phyloP scores from a whole-genome alignment of 2,329 filamentous ascomycete species.

The Scolecobasidium constrictum region DNA sequence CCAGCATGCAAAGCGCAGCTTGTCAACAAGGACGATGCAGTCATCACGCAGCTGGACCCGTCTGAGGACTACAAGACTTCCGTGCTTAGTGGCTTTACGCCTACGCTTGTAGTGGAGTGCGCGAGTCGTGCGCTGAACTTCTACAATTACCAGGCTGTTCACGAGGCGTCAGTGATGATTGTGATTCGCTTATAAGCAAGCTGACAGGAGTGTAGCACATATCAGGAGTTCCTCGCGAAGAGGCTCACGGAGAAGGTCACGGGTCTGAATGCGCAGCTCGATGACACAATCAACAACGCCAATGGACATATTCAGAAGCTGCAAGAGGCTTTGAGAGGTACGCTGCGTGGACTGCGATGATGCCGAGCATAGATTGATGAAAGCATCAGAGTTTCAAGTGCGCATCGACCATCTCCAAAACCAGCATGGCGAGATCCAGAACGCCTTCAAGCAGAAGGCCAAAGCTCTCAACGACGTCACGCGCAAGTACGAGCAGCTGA shows the following conservation, averaged over 20 bases:
- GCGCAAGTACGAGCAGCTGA: conserved; percentile 45
- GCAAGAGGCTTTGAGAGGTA: conserved; percentile 54
- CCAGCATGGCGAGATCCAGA: conserved; percentile 62
- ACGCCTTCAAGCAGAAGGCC: conserved; percentile 58
- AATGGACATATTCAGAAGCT: conserved; percentile 60
- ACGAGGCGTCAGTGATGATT: conserved; percentile 56
- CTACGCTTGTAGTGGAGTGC: conserved; percentile 76
- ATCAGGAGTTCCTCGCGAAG: conserved; percentile 65
- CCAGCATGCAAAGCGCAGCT: conserved; percentile 66
- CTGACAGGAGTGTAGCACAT: conserved; percentile 42
- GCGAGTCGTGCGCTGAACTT: conserved; percentile 69
- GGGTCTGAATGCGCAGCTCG: conserved; percentile 52
- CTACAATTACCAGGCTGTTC: conserved; percentile 76
- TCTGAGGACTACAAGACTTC: conserved; percentile 86
- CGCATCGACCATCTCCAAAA: conserved; percentile 36
- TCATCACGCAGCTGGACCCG: conserved; percentile 60
- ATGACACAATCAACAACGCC: conserved; percentile 64
- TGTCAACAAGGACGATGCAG: conserved; percentile 62
- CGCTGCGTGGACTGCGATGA: conserved; percentile 14
- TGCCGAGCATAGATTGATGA: neutral
- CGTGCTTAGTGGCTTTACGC: conserved; percentile 71
- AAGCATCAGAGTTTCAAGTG: conserved; percentile 1
- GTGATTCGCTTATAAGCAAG: neutral
- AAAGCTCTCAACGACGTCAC: conserved; percentile 59
- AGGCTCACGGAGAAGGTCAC: conserved; percentile 62